A percentile compares a stretch with the other conserved stretches of the same genome.
These are phyloP conservation scores for Dalbergia cultrata DNA, from an alignment of 306 rosid species.

Conservation along the genomic window DNA sequence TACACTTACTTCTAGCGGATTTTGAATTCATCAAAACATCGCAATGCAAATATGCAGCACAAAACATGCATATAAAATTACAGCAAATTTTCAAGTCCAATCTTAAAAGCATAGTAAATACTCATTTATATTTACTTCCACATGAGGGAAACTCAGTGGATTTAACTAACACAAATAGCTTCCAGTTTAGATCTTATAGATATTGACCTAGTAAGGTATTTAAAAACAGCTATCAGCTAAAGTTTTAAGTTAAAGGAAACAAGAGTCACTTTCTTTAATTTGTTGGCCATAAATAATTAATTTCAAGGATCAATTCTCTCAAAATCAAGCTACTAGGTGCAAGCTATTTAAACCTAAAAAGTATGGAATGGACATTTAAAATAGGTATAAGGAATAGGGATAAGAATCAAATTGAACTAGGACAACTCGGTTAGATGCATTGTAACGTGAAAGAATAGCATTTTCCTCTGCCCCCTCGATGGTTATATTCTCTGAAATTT, in stretches of 20 bases:
- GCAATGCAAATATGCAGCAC: conserved; percentile 63
- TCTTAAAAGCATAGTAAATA: too few species aligned
- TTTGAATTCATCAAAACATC: conserved; percentile 64
- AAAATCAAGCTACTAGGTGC: neutral
- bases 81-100: neutral
- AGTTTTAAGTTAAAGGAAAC: conserved; percentile 5
- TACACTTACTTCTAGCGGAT: conserved; percentile 78
- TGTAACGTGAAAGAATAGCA: neutral
- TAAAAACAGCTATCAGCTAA: neutral
- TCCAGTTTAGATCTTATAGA: neutral
- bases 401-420: neutral
- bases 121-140: too few species aligned
- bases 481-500: neutral
- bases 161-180: conserved; percentile 21
- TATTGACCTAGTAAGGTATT: conserved; percentile 6
- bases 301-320: neutral
- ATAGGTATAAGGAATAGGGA: neutral
- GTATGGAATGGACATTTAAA: neutral
- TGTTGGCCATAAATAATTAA: neutral
- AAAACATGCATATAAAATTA: neutral
- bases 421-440: neutral
- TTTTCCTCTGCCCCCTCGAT: too few species aligned
- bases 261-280: conserved; percentile 1
- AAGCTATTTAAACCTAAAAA: neutral
- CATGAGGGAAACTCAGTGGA: conserved; percentile 6